Conservation (phyloP, 2,329 filamentous ascomycete genomes). For the Fusarium redolens region DNA sequence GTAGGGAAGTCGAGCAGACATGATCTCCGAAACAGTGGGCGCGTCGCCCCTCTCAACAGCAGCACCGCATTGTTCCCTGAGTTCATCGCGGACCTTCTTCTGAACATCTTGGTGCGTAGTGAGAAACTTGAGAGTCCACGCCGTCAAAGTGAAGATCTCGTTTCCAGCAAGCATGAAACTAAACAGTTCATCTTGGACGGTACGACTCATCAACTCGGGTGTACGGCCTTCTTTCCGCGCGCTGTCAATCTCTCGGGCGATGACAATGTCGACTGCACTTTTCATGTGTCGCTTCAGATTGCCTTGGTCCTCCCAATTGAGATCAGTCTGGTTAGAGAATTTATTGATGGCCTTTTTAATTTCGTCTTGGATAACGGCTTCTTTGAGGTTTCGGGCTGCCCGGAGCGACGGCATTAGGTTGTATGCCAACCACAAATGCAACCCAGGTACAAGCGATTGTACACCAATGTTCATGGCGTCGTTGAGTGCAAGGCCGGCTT, state of each 20-base stretch:
- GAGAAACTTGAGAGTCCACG: neutral
- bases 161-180: neutral
- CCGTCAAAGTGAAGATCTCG: neutral
- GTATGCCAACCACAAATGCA: neutral
- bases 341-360: neutral
- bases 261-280: neutral
- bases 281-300: neutral
- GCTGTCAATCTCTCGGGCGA: neutral
- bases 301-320: neutral
- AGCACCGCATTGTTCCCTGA: neutral
- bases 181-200: neutral
- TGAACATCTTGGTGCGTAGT: neutral
- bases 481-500: neutral
- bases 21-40: neutral
- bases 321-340: neutral
- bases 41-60: neutral
- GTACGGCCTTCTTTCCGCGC: neutral
- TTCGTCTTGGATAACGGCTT: neutral
- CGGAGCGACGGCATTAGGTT: neutral
- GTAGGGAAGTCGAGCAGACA: neutral
- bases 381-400: neutral
- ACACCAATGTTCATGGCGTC: slow-evolving; percentile 1
- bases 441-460: neutral
- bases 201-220: neutral
- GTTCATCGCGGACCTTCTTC: neutral